Conservation (phyloP, 148 eudicot genomes). For the Camellia japonica region DNA sequence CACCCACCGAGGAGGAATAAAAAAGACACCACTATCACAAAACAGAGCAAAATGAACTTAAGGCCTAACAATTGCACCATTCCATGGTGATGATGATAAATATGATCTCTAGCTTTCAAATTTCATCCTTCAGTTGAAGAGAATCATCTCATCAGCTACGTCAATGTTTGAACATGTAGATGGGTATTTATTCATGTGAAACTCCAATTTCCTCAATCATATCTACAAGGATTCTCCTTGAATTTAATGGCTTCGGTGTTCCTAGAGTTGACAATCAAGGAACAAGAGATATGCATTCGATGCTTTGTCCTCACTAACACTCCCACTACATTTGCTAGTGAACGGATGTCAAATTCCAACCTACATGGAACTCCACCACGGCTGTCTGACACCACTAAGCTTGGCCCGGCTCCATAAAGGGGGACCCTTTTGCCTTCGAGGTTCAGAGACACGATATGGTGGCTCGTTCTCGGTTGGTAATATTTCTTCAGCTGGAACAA, state of each 20-base stretch:
- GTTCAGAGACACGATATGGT: constrained; percentile 25
- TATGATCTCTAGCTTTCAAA: too few relatives aligned
- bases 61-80: not conserved
- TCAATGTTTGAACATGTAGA: not conserved
- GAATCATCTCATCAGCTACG: not conserved
- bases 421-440: constrained; percentile 53
- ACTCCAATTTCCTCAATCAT: not conserved
- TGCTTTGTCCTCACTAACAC: constrained; percentile 53
- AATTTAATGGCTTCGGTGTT: constrained; percentile 31
- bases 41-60: not conserved
- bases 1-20: not conserved
- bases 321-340: constrained; percentile 53
- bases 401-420: constrained; percentile 68
- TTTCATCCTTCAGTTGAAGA: not conserved
- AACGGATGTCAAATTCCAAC: constrained; percentile 46
- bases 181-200: not conserved
- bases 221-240: constrained; percentile 34
- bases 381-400: constrained; percentile 28
- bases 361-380: constrained; percentile 42
- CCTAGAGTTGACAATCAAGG: constrained; percentile 26
- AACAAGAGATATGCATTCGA: constrained; percentile 42
- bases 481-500: constrained; percentile 43
- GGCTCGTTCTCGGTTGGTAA: constrained; percentile 65
- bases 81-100: too few relatives aligned
- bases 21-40: not conserved